Evolutionary conservation across 2,329 filamentous ascomycete species (phyloP), one percentile per base, ranked within the genome.

Genomic region (Ascochyta pisi): DNA sequence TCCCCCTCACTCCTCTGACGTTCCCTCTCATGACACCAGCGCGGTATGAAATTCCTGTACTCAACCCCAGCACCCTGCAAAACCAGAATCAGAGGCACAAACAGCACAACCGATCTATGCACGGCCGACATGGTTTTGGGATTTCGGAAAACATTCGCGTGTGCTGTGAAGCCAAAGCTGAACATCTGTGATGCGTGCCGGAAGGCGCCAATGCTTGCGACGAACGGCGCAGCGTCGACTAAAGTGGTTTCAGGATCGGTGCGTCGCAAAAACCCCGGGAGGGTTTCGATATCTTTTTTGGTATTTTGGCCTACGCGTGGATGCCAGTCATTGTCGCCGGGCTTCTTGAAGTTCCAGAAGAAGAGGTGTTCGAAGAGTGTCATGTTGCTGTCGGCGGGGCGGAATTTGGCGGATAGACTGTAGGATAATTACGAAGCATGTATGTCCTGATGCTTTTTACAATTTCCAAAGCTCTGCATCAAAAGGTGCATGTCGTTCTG

Each of bases 111-210:
- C 19, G 50, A 46, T 16, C n/a, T 15, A 16, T 52, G 50, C 23
- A 52, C 15, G 22, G 50, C 35, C 2, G 23, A 22, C 27, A 52
- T 10, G 0, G 50, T 52, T 16, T 22, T 39, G 3, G 35, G n/a
- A 6, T 52, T 52, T n/a, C 26, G 39, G n/a, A 52, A 52, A 4
- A 52, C 37, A 16, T 52, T 46, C 4, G 35, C 50, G 9, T 42
- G 46, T 9, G 35, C 50, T 0, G 50, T 52, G 37, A 52, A 52
- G 15, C 50, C 50, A 22, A 52, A 52, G 13, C 41, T 29, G 29
- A 52, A 52, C 5, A 44, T 35, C 23, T 52, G 50, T 2, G 50
- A 46, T 27, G 35, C 50, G n/a, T 52, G 50, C 6, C 50, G 50
- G n/a, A 52, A 15, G 6, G 42, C 50, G n/a, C 42, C 35, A 15